These are phyloP conservation scores for Sclerotinia subarctica DNA, from an alignment of 2,329 filamentous ascomycete genomes.

Conservation along the genomic window DNA sequence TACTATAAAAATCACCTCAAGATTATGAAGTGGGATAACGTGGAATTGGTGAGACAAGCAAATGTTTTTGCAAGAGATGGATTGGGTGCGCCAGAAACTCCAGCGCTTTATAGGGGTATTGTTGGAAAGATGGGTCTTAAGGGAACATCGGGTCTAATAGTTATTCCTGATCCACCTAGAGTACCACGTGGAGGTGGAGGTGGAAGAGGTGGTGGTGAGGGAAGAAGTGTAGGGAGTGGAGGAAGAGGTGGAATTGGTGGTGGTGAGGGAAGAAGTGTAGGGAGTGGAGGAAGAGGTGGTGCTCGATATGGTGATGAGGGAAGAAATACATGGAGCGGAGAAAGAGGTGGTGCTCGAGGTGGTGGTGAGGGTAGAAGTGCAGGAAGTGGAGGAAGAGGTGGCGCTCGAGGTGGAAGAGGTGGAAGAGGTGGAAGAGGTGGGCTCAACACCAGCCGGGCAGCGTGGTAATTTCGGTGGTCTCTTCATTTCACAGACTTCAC, in stretches of 20 bases:
- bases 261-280: not conserved
- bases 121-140: conserved; percentile 58
- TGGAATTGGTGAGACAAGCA: conserved; percentile 47
- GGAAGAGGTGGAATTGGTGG: conserved; percentile 22
- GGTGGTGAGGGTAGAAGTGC: conserved; percentile 5
- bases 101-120: conserved; percentile 46
- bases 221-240: conserved; percentile 10
- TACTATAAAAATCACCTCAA: conserved; percentile 52
- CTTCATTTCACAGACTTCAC: not conserved
- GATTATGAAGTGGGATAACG: conserved; percentile 39
- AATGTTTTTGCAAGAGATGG: conserved; percentile 50
- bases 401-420: conserved; percentile 15
- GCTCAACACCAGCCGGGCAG: no score
- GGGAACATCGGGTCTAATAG: conserved; percentile 48
- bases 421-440: conserved; percentile 9
- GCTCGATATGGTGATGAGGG: not conserved
- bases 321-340: not conserved
- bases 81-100: conserved; percentile 48
- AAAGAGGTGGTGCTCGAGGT: conserved; percentile 20
- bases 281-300: not conserved
- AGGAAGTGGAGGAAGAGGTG: not conserved
- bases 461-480: not conserved
- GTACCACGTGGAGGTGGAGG: conserved; percentile 25
- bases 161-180: conserved; percentile 45
- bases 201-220: conserved; percentile 24